Conservation (phyloP, 768 basidiomycete species). For the Mrakia frigida region DNA sequence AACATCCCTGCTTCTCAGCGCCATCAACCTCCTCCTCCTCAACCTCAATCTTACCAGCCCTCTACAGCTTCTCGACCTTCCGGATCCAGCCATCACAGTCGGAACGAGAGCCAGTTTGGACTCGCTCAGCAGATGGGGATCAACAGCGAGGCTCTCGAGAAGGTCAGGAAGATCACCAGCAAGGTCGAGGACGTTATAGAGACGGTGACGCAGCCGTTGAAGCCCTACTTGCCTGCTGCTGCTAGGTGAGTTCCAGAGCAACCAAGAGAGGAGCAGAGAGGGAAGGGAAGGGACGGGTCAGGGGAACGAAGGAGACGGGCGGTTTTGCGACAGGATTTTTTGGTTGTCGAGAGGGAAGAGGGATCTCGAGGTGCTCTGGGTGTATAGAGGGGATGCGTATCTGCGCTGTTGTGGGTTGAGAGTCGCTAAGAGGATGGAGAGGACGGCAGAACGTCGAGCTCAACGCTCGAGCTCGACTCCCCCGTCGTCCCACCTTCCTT, state of each 20-base stretch:
- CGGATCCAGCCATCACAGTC: not conserved
- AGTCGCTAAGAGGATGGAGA: not conserved
- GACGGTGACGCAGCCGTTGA: constrained; percentile 84
- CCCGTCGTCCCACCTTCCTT: too few species aligned
- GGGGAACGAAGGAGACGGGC: not conserved
- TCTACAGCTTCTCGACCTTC: not conserved
- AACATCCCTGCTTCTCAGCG: constrained; percentile 26
- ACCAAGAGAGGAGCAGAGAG: not conserved
- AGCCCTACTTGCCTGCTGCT: constrained; percentile 78
- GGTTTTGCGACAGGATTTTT: not conserved
- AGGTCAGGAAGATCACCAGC: constrained; percentile 24
- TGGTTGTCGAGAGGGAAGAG: not conserved
- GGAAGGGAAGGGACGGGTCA: not conserved
- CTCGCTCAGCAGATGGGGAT: constrained; percentile 29
- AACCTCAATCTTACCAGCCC: constrained; percentile 2
- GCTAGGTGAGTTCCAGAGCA: constrained; percentile 23
- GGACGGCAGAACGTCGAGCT: not conserved
- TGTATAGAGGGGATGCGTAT: not conserved
- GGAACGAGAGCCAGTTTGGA: constrained; percentile 26
- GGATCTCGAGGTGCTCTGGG: not conserved
- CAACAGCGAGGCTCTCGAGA: constrained; percentile 25
- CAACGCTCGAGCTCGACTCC: constrained; percentile 4
- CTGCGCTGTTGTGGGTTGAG: too few species aligned
- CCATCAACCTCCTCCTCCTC: constrained; percentile 4
- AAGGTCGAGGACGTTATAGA: constrained; percentile 84